These are phyloP conservation scores for Fusarium neocosmosporiellum DNA, from an alignment of 2,329 filamentous ascomycete genomes.

Conservation along the genomic window DNA sequence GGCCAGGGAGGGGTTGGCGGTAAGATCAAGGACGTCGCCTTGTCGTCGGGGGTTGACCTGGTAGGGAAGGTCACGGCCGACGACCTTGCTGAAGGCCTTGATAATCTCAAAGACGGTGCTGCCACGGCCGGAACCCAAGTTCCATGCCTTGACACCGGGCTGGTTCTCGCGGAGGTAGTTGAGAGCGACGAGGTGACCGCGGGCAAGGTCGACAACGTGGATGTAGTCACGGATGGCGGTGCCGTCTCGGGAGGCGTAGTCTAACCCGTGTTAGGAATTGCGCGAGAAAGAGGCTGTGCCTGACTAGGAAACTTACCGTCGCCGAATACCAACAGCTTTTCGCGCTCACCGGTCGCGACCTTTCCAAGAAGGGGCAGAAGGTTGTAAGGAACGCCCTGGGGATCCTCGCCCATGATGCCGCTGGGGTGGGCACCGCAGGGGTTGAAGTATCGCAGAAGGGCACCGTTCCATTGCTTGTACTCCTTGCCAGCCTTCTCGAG, in stretches of 20 bases:
- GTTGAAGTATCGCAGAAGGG: constrained; percentile 97
- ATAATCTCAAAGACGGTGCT: constrained; percentile 98
- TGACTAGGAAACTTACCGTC: constrained; percentile 71
- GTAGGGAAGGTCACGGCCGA: constrained; percentile 88
- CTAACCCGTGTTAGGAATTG: constrained; percentile 58
- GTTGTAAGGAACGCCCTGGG: constrained; percentile 95
- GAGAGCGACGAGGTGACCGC: constrained; percentile 87
- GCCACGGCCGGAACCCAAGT: constrained; percentile 92
- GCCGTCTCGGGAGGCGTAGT: constrained; percentile 90
- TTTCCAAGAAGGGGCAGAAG: constrained; percentile 93
- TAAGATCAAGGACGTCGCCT: constrained; percentile 94
- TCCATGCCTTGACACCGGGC: constrained; percentile 95
- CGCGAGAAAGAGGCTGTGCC: not conserved
- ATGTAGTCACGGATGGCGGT: constrained; percentile 99
- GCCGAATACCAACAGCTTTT: constrained; percentile 94
- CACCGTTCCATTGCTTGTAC: constrained; percentile 88
- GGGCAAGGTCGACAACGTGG: constrained; percentile 90
- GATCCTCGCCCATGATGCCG: constrained; percentile 98
- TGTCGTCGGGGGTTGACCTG: constrained; percentile 84
- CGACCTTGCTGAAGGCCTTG: constrained; percentile 89
- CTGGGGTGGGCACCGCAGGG: constrained; percentile 93
- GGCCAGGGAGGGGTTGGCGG: constrained; percentile 87
- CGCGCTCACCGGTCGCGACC: constrained; percentile 93
- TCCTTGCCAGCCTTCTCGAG: constrained; percentile 82
- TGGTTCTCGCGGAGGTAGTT: constrained; percentile 87